Evolutionary conservation across 1,139 yeast species (phyloP).

Genomic region (Dujonia santamariae): DNA sequence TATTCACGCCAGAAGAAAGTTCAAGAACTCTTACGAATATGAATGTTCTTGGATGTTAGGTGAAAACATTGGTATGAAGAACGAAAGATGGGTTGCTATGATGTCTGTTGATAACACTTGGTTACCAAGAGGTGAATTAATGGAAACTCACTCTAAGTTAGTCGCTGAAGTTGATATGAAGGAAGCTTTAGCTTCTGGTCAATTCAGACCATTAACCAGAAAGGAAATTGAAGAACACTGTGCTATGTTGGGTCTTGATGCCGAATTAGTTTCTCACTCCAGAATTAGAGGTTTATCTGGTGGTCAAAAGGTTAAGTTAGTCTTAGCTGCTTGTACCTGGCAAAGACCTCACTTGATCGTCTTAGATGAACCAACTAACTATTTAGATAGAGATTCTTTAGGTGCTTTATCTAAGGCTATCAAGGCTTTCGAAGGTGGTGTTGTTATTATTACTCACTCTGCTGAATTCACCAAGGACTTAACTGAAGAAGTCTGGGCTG

Average conservation of each 20-base stretch:
- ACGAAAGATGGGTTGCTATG: conserved; percentile 99
- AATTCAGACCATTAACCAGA: conserved; percentile 99
- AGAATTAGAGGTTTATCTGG: conserved; percentile 99
- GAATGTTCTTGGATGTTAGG: conserved; percentile 97
- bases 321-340: conserved; percentile 99
- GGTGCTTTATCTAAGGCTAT: conserved; percentile 99
- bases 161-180: conserved; percentile 99
- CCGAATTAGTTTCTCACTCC: conserved; percentile 99
- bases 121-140: conserved; percentile 99
- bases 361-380: conserved; percentile 98
- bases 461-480: conserved; percentile 99
- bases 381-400: conserved; percentile 98
- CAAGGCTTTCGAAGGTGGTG: conserved; percentile 99
- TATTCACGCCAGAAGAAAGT: conserved; percentile 97
- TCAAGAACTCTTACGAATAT: conserved; percentile 99
- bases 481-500: conserved; percentile 99
- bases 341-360: conserved; percentile 99
- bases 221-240: conserved; percentile 99
- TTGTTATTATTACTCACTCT: conserved; percentile 98
- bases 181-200: conserved; percentile 99
- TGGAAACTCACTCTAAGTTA: conserved; percentile 97
- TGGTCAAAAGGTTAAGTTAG: conserved; percentile 99
- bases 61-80: conserved; percentile 98
- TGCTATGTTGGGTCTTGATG: conserved; percentile 96
- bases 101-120: conserved; percentile 99